Evolutionary conservation across 306 rosid species (phyloP).

Genomic region (Psophocarpus tetragonolobus): DNA sequence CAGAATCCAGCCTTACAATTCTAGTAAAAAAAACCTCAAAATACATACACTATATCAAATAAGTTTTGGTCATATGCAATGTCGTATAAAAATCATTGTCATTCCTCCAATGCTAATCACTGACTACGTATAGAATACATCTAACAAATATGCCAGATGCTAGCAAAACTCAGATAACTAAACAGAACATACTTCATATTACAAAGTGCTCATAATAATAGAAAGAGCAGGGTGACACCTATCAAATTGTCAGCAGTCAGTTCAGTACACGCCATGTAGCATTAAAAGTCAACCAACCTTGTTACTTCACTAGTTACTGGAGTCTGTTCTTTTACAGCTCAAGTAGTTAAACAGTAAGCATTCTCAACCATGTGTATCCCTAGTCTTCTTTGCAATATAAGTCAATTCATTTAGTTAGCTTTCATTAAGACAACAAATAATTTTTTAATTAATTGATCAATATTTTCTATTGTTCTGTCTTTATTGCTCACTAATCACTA

Average conservation of each 20-base stretch:
- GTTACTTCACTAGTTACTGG: not conserved
- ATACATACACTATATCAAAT: not conserved
- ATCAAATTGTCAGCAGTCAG: not conserved
- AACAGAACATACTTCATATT: not conserved
- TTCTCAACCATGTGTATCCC: constrained; percentile 2
- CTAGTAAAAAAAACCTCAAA: not conserved
- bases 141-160: not conserved
- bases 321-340: not conserved
- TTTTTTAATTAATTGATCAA: not conserved
- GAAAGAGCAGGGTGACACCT: not conserved
- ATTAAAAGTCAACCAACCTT: not conserved
- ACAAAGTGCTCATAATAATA: not conserved
- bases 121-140: not conserved
- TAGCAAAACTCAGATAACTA: not conserved
- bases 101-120: not conserved
- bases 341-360: not conserved
- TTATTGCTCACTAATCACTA: not conserved
- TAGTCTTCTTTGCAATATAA: not conserved
- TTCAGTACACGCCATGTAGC: not conserved
- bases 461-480: not conserved
- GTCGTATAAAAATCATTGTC: not conserved
- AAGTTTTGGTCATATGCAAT: not conserved
- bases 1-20: constrained; percentile 11
- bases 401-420: not conserved
- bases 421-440: not conserved